phyloP scores from a whole-genome alignment of 345 rosid genomes.

The Theobroma cacao region DNA sequence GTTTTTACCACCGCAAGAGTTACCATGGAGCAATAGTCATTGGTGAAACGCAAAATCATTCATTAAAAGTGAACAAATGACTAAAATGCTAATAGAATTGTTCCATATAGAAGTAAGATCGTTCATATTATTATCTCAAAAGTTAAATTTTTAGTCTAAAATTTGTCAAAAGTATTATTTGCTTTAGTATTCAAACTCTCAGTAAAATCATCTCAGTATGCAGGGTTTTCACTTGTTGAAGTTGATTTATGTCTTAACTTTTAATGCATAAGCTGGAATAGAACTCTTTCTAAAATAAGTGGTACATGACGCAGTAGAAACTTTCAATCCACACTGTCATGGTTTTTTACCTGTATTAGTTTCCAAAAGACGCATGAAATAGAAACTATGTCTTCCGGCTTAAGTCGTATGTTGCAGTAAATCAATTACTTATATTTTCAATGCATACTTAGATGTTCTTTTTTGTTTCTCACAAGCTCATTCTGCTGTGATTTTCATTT shows the following conservation, averaged over 20 bases:
- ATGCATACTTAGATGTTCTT: background rate
- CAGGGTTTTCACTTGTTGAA: background rate
- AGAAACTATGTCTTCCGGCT: background rate
- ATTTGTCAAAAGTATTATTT: background rate
- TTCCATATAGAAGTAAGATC: background rate
- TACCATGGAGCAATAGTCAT: background rate
- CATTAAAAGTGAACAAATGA: too few species aligned
- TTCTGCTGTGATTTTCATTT: background rate
- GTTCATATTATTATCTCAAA: background rate
- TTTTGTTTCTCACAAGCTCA: background rate
- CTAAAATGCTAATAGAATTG: background rate
- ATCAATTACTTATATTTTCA: background rate
- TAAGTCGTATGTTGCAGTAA: background rate
- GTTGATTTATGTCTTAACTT: background rate
- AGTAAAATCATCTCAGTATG: background rate
- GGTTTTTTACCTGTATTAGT: background rate
- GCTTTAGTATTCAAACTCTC: background rate
- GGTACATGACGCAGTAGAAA: background rate
- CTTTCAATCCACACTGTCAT: background rate
- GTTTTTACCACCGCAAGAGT: background rate
- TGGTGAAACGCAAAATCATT: background rate
- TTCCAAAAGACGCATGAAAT: background rate
- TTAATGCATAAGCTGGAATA: background rate
- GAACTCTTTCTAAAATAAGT: background rate
- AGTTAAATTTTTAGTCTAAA: background rate